Percentiles rank a stretch among this genome's conserved stretches.
phyloP scores from a whole-genome alignment of 2,329 filamentous ascomycete genomes.

The Akanthomyces dipterigenus region DNA sequence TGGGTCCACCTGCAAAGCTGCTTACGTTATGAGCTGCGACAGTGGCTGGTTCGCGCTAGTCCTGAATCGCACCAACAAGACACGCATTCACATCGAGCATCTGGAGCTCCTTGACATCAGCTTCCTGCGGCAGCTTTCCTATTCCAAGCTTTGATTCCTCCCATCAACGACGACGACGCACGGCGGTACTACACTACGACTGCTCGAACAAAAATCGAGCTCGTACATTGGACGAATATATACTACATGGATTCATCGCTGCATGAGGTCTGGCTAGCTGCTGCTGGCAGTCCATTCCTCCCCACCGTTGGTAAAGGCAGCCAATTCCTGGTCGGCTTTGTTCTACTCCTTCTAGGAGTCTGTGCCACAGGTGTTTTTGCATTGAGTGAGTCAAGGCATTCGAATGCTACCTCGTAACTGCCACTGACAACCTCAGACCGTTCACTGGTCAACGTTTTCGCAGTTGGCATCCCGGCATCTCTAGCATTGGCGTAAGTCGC shows the following conservation, averaged over 20 bases:
- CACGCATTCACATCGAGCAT: slow-evolving; percentile 28
- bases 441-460: slow-evolving; percentile 66
- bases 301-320: slow-evolving; percentile 72
- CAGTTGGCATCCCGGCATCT: slow-evolving; percentile 81
- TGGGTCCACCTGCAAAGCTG: slow-evolving; percentile 12
- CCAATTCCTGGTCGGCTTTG: slow-evolving; percentile 77
- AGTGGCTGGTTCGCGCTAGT: slow-evolving; percentile 21
- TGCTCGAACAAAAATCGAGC: not conserved
- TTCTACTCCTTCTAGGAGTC: slow-evolving; percentile 65
- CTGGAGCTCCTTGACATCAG: slow-evolving; percentile 18
- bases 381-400: slow-evolving; percentile 58
- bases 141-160: not conserved
- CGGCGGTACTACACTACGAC: not conserved
- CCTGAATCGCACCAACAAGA: slow-evolving; percentile 24
- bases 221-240: not conserved
- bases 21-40: slow-evolving; percentile 23
- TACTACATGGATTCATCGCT: slow-evolving; percentile 70
- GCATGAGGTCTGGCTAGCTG: slow-evolving; percentile 88
- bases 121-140: slow-evolving; percentile 7
- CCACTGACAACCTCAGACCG: slow-evolving; percentile 55
- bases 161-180: not conserved
- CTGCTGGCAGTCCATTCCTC: slow-evolving; percentile 76
- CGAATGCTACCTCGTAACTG: not conserved
- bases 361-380: slow-evolving; percentile 73
- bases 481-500: slow-evolving; percentile 75